These are phyloP conservation scores for Citrullus mucosospermus DNA, from an alignment of 306 rosid species.

Conservation along the genomic window DNA sequence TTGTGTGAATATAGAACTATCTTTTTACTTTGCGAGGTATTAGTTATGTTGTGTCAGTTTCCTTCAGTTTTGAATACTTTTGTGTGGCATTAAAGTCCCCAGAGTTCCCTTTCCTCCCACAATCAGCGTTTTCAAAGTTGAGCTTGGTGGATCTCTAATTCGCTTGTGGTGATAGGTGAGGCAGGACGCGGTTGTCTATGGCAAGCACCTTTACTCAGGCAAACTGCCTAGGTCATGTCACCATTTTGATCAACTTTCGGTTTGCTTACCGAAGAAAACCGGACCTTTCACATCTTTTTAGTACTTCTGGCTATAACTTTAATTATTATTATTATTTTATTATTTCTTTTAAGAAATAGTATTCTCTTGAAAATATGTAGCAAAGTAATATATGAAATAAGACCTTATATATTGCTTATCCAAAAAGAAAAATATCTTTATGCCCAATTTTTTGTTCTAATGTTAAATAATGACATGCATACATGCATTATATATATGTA, in stretches of 20 bases:
- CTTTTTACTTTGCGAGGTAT: background rate
- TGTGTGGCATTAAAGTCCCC: background rate
- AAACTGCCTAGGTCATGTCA: background rate
- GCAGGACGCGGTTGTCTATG: background rate
- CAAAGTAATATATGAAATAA: background rate
- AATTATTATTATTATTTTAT: too few relatives aligned
- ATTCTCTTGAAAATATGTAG: background rate
- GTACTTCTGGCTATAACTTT: too few relatives aligned
- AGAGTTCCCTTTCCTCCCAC: background rate
- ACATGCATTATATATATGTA: background rate
- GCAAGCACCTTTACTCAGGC: background rate
- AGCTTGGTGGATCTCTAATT: background rate
- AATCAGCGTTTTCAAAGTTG: background rate
- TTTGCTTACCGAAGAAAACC: background rate
- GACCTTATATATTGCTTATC: background rate
- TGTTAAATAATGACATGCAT: background rate
- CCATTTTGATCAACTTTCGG: background rate
- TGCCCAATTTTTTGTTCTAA: background rate
- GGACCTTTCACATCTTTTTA: background rate
- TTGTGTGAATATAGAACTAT: background rate
- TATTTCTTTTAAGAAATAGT: background rate
- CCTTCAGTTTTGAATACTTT: background rate
- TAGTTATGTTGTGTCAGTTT: background rate
- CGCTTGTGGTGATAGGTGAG: background rate
- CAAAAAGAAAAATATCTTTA: too few relatives aligned